A percentile compares a stretch with the other conserved stretches of the same genome.
Conservation (phyloP, 257 asterid genomes). For the Craterostigma plantagineum region DNA sequence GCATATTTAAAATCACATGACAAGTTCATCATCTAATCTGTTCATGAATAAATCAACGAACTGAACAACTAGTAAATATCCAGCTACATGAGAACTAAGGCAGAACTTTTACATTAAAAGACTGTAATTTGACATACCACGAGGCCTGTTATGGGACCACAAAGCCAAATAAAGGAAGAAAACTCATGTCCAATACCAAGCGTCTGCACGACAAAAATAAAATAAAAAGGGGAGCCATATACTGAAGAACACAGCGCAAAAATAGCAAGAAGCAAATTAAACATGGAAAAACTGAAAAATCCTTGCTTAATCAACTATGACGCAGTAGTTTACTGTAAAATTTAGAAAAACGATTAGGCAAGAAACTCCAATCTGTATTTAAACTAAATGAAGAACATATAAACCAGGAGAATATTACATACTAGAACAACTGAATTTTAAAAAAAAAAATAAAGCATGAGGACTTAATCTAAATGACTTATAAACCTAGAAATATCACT, state of each 20-base stretch:
- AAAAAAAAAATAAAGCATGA: no score
- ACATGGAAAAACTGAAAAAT: neutral
- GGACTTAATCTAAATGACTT: no score
- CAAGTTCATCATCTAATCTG: no score
- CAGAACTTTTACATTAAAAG: constrained; percentile 1
- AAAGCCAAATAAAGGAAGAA: constrained; percentile 99
- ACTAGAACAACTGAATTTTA: no score
- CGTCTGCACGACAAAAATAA: constrained; percentile 73
- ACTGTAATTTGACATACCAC: constrained; percentile 43
- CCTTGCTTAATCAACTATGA: no score
- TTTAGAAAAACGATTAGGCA: no score
- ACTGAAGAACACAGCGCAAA: constrained; percentile 7
- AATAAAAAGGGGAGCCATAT: constrained; percentile 13
- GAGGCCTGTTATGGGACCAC: constrained; percentile 99
- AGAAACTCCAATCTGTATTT: no score
- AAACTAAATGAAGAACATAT: no score
- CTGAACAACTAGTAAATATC: neutral
- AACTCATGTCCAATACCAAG: constrained; percentile 94
- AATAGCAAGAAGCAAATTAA: neutral
- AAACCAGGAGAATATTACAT: neutral
- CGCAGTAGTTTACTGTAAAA: no score
- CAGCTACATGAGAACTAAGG: neutral
- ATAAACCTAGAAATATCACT: no score
- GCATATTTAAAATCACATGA: no score
- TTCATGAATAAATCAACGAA: neutral